These are phyloP conservation scores for Ustilago esculenta DNA, from an alignment of 1,284 basidiomycete species.

Conservation along the genomic window DNA sequence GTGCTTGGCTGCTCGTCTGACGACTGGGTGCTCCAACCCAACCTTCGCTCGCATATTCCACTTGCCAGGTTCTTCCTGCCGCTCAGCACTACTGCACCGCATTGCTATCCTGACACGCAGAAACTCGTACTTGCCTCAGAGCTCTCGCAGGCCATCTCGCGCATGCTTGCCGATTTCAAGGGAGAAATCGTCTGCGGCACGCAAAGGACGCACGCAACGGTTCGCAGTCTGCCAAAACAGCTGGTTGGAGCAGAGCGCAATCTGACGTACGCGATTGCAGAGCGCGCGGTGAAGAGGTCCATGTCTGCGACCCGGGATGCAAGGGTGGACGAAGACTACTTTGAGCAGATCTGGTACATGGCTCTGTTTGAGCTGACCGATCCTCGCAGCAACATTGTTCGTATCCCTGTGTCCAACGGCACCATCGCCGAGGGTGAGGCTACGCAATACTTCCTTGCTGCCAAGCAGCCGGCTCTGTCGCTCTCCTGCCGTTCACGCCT, in stretches of 20 bases:
- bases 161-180: slow-evolving; percentile 52
- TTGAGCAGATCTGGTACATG: slow-evolving; percentile 58
- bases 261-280: slow-evolving; percentile 31
- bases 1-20: slow-evolving; percentile 45
- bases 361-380: slow-evolving; percentile 55
- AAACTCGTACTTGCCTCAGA: slow-evolving; percentile 62
- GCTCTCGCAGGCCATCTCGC: slow-evolving; percentile 45
- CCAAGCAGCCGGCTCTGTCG: slow-evolving; percentile 31
- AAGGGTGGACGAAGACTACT: slow-evolving; percentile 46
- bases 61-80: slow-evolving; percentile 41
- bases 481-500: slow-evolving; percentile 38
- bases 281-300: slow-evolving; percentile 33
- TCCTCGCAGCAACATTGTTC: slow-evolving; percentile 36
- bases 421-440: slow-evolving; percentile 3
- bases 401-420: slow-evolving; percentile 19
- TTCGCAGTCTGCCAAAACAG: slow-evolving; percentile 24
- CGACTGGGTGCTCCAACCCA: slow-evolving; percentile 55
- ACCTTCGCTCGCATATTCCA: slow-evolving; percentile 45
- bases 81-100: slow-evolving; percentile 27
- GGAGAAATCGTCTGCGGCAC: slow-evolving; percentile 58
- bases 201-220: slow-evolving; percentile 34
- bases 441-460: slow-evolving; percentile 28
- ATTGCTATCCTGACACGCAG: slow-evolving; percentile 60
- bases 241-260: slow-evolving; percentile 18
- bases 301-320: slow-evolving; percentile 34